Base-by-base conservation (phyloP, 805 yeast genomes). In the Helenozyma baotianmanensis region DNA sequence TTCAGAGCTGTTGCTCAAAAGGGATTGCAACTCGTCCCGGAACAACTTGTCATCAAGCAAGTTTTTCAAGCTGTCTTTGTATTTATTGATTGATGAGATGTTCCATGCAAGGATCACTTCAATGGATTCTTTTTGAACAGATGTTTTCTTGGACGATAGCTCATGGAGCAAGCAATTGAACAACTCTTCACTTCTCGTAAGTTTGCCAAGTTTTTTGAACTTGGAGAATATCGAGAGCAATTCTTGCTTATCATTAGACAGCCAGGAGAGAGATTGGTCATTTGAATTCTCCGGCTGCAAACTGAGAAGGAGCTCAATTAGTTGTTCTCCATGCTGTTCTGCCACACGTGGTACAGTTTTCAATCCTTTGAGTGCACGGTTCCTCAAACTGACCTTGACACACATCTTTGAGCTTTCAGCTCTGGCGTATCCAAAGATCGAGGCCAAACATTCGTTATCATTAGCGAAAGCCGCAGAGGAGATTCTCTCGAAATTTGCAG, bases 1-100 rank as follows among this genome's bases (percentile, higher is more conserved):
- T 4, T 71, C 76, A 14, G 70, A 63, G 23, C 66, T 68, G 24
- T 30, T 32, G 13, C 72, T 68, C 13, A 85, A 60, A 24, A 92
- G 70, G 12, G 70, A 73, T 14, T 83, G 66, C 19, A 89, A 62
- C 57, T 89, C 97, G 58, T 92, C 98, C 38, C 87, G 76, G 63
- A 87, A 89, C 12, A 81, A 63, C 2, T 84, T 74, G 40, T 87
- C 95, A 54, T 90, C 96, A 12, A 90, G 62, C 37, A 92, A 58
- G 41, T 82, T 88, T 29, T 62, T 71, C 47, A 92, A 62, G 45
- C 81, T 80, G 39, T 82, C 95, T 36, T 71, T 68, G 51, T 87
- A 90, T 51, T 80, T 82, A 33, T 70, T 71, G 21, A 86, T 58
- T 3, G 64, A 65, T 2, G 73, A 69, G 29, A 72, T 66, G 43